Evolutionary conservation across 495 filamentous ascomycete species (phyloP).

Genomic region (Xylaria longipes): DNA sequence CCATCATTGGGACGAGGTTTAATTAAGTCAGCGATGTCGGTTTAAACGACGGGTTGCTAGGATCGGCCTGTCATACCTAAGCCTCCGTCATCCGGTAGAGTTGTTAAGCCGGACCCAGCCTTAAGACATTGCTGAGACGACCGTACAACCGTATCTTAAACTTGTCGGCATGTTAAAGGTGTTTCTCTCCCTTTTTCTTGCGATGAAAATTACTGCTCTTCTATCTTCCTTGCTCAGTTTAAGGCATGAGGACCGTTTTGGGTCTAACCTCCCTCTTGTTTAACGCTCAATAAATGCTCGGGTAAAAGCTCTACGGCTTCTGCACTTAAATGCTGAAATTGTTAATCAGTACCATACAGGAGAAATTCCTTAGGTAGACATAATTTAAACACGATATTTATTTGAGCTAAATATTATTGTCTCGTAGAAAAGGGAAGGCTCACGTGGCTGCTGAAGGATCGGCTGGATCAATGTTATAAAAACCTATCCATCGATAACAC

Average conservation of each 20-base stretch:
- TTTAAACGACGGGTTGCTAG: background rate
- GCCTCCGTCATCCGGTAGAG: background rate
- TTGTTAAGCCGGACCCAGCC: background rate
- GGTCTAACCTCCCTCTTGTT: too few species aligned
- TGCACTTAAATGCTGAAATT: background rate
- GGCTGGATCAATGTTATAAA: background rate
- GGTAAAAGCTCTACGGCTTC: background rate
- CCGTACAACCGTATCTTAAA: background rate
- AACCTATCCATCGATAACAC: background rate
- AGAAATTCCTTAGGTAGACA: background rate
- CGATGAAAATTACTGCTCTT: background rate
- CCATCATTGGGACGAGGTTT: background rate
- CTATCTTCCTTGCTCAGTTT: background rate
- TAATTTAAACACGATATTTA: background rate
- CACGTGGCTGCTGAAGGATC: background rate
- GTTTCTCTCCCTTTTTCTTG: background rate
- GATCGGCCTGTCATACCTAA: background rate
- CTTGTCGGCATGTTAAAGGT: background rate
- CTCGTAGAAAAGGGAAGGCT: background rate
- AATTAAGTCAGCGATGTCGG: background rate
- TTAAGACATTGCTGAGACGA: background rate
- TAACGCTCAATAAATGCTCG: background rate
- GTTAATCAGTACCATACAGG: background rate
- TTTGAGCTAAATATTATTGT: background rate
- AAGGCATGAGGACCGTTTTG: background rate